Conservation (phyloP, 306 rosid genomes). For the Cicer cuneatum region DNA sequence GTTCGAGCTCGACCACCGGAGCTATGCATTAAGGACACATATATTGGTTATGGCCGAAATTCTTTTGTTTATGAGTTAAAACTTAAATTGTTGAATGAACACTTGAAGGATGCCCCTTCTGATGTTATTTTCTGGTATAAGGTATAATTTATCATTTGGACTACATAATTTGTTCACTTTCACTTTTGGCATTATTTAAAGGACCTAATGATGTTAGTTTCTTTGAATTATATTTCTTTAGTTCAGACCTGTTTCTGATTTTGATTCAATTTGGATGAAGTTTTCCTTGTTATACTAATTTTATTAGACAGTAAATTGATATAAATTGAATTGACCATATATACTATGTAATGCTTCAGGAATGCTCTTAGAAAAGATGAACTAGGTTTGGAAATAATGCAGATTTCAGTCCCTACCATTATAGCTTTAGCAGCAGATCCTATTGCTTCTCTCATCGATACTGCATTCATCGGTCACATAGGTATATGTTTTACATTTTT, state of each 20-base stretch:
- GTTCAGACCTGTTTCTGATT: background rate
- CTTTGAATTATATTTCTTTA: background rate
- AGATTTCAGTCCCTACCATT: slow-evolving; percentile 50
- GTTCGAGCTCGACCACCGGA: too few relatives aligned
- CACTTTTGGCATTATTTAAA: too few relatives aligned
- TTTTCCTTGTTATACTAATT: background rate
- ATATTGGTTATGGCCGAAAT: background rate
- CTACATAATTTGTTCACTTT: background rate
- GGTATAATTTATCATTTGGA: slow-evolving; percentile 33
- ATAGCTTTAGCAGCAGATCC: slow-evolving; percentile 61
- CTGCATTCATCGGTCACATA: slow-evolving; percentile 57
- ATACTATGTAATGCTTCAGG: slow-evolving; percentile 25
- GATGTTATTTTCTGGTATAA: slow-evolving; percentile 47
- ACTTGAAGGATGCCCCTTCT: slow-evolving; percentile 33
- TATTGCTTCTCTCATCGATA: slow-evolving; percentile 55
- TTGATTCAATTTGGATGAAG: slow-evolving; percentile 17
- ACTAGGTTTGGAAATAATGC: slow-evolving; percentile 52
- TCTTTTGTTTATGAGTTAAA: background rate
- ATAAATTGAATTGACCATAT: slow-evolving; percentile 1
- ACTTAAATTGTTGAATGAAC: slow-evolving; percentile 12
- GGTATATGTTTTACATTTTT: slow-evolving; percentile 42
- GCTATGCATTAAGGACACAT: background rate
- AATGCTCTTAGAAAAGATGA: slow-evolving; percentile 44
- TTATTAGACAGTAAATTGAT: background rate
- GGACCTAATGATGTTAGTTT: background rate